Evolutionary conservation across 2,329 filamentous ascomycete species (phyloP).

Genomic region (Fusarium sp.): DNA sequence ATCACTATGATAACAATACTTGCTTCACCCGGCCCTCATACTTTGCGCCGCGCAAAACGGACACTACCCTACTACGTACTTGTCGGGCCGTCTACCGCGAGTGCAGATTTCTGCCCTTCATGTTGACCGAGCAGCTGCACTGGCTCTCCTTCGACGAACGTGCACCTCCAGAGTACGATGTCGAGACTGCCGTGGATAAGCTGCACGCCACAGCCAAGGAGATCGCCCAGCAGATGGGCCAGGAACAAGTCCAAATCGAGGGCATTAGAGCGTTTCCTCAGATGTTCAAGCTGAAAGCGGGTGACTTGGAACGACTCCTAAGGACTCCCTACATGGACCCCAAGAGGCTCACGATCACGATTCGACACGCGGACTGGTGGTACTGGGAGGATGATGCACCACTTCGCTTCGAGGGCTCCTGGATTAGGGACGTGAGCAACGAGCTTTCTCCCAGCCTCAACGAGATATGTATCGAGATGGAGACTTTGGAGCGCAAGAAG

Average conservation of each 20-base stretch:
- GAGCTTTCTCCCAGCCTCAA: slow-evolving; percentile 49
- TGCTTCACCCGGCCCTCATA: slow-evolving; percentile 57
- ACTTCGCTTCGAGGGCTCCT: slow-evolving; percentile 51
- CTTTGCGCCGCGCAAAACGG: slow-evolving; percentile 50
- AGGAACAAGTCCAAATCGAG: slow-evolving; percentile 43
- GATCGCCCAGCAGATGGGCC: slow-evolving; percentile 37
- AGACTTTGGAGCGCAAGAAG: slow-evolving; percentile 60
- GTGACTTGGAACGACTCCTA: slow-evolving; percentile 44
- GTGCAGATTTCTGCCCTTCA: slow-evolving; percentile 57
- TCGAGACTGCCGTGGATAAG: background rate
- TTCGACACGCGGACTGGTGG: slow-evolving; percentile 59
- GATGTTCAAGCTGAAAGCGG: slow-evolving; percentile 53
- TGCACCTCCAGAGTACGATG: slow-evolving; percentile 44
- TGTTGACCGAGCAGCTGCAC: slow-evolving; percentile 53
- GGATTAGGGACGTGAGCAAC: slow-evolving; percentile 47
- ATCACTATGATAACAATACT: slow-evolving; percentile 45
- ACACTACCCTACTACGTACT: slow-evolving; percentile 54
- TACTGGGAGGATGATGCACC: slow-evolving; percentile 32
- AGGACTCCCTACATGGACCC: slow-evolving; percentile 48
- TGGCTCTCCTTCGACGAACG: slow-evolving; percentile 51
- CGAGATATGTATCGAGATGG: slow-evolving; percentile 59
- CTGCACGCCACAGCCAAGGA: slow-evolving; percentile 21
- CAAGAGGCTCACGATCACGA: slow-evolving; percentile 55
- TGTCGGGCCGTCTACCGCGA: slow-evolving; percentile 58
- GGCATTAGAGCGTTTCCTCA: slow-evolving; percentile 57